Base-by-base conservation (phyloP, 1,284 basidiomycete genomes). In the Trametes versicolor region DNA sequence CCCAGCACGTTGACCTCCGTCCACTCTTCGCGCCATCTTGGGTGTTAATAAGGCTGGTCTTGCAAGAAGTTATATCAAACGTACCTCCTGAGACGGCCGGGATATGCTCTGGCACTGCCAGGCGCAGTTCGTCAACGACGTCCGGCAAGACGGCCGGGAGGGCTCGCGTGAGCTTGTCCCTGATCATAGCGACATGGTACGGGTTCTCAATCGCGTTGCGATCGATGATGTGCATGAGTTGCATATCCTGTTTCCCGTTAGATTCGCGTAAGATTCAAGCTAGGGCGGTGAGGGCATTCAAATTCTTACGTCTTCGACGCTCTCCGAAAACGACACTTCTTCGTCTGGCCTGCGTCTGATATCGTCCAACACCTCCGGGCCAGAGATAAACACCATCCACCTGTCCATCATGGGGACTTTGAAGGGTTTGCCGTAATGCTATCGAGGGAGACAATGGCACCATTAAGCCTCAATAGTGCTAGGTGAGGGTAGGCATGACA, bases 331-430 rank as follows among this genome's bases (percentile, higher is more conserved):
- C 4, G 75, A 77, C 0, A 78, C 50, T 10, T 72, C 69, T 17
- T 76, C 72, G 41, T 79, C 77, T 1, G 77, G 71, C 4, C 74
- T 68, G 47, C 71, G 74, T 39, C 66, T 72, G 9, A 77, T 61
- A 29, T 79, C 78, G 21, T 75, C 73, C 5, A 75, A 66, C 65
- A 64, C 64, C 48, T 65, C 62, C 29, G 60, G 66, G n/a, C 71
- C 71, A 3, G 59, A 70, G n/a, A 72, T 65, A 8, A 77, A 48
- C 25, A 79, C 72, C 5, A 75, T 61, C 76, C 76, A 78, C 23
- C 66, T 61, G 19, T 78, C 76, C 47, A 77, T 67, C 67, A 77
- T 74, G 0, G 83, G 75, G 19, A 83, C 69, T 70, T 77, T 80
- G 70, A 80, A 71, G 25, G 59, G 36, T 8, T 43, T 21, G 3